A percentile compares a stretch with the other conserved stretches of the same genome.
phyloP scores from a whole-genome alignment of 208 protist species.

The Strigomonas culicis region DNA sequence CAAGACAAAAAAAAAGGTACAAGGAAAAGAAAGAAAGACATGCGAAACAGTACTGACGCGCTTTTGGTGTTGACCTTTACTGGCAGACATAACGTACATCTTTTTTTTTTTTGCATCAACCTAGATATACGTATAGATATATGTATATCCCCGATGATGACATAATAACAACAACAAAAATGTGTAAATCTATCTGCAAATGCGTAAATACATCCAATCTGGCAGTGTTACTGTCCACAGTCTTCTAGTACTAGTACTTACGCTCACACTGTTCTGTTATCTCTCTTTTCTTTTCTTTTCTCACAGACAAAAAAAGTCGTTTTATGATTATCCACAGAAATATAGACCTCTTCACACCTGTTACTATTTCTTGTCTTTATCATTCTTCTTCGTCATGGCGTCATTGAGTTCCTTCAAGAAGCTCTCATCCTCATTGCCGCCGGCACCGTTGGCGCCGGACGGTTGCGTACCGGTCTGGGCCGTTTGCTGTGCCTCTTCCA shows the following conservation, averaged over 20 bases:
- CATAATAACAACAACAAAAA: not conserved
- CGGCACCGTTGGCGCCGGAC: not conserved
- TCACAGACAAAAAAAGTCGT: not conserved
- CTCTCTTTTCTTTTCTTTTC: too few species aligned
- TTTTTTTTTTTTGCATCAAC: not conserved
- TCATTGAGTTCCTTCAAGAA: constrained; percentile 35
- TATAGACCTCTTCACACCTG: not conserved
- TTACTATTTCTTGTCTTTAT: constrained; percentile 17
- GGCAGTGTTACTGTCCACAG: not conserved
- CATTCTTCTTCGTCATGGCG: constrained; percentile 33
- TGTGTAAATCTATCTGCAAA: not conserved
- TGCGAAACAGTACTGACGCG: not conserved
- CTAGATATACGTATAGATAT: constrained; percentile 2
- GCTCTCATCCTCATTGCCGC: constrained; percentile 30
- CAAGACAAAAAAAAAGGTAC: not conserved
- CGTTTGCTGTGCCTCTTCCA: constrained; percentile 43
- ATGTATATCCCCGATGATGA: constrained; percentile 7
- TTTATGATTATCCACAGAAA: not conserved
- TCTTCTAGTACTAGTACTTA: too few species aligned
- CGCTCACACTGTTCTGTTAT: too few species aligned
- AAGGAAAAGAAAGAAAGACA: not conserved
- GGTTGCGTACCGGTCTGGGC: constrained; percentile 2
- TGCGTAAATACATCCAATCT: too few species aligned
- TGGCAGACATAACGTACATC: not conserved
- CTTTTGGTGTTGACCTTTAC: too few species aligned